Conservation (phyloP, 2,329 filamentous ascomycete genomes). For the Davidsoniella neocaledoniae region DNA sequence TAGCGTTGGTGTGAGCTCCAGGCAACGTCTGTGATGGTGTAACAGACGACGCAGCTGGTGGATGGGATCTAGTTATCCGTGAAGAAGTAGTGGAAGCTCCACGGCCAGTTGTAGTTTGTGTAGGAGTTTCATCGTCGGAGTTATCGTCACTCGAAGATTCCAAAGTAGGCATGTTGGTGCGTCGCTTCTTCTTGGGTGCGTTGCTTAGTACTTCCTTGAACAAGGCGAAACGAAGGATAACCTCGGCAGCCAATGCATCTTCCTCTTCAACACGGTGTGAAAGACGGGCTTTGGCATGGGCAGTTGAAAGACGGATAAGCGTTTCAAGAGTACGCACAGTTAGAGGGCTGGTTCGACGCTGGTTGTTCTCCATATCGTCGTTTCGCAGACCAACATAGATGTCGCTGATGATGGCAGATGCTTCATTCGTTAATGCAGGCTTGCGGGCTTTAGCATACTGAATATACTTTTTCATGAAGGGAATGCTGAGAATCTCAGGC, state of each 20-base stretch:
- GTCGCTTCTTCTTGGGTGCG: constrained; percentile 68
- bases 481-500: constrained; percentile 81
- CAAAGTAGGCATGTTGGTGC: constrained; percentile 43
- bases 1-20: constrained; percentile 11
- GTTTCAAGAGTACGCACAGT: constrained; percentile 96
- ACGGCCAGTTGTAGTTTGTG: constrained; percentile 15
- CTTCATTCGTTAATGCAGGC: constrained; percentile 77
- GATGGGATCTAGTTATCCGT: constrained; percentile 15
- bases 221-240: constrained; percentile 79
- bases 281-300: constrained; percentile 82
- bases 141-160: constrained; percentile 42
- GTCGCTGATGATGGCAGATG: constrained; percentile 77
- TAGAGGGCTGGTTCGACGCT: constrained; percentile 83
- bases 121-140: constrained; percentile 33
- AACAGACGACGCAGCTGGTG: constrained; percentile 20
- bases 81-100: background rate
- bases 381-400: constrained; percentile 88
- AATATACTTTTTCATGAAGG: constrained; percentile 99
- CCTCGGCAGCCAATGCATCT: constrained; percentile 75
- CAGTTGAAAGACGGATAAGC: constrained; percentile 91
- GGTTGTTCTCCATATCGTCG: constrained; percentile 87
- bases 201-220: constrained; percentile 86
- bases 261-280: constrained; percentile 78
- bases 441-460: constrained; percentile 92
- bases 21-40: constrained; percentile 14